Base-by-base conservation (phyloP, 257 asterid genomes). In the Osmanthus fragrans region DNA sequence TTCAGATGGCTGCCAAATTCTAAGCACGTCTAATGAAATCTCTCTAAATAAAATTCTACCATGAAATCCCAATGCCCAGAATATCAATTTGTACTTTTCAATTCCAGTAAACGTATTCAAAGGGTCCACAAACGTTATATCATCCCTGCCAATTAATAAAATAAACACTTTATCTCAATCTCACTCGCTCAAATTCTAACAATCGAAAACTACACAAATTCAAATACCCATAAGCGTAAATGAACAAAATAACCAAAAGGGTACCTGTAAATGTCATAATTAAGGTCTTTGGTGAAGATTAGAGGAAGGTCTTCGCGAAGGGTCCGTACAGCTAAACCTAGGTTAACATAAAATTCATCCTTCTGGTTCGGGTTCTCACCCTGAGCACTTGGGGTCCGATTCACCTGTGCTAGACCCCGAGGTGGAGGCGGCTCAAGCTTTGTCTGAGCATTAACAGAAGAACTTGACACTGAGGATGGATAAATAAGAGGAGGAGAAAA, bases 1-100 rank as follows among this genome's bases (percentile, higher is more conserved):
- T 87, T 91, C 94, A 18, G 96, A 89, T 0, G 90, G 99, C 86
- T 94, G 97, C 95, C 99, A 94, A 49, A 92, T 85, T 66, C 99
- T 85, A 30, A 90, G 70, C 49, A 92, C 89, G 15, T 94, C 95
- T 5, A 94, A 73, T 27, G 95, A 91, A 40, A 94, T 92, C 25
- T 90, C 99, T 47, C 92, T 86, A 51, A 92, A 92, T 81, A 94
- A 78, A 60, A 94, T 85, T 56, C 88, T 91, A 7, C 96, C 97
- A 33, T 92, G 97, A 75, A 94, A 94, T 37, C 97, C 85, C 82
- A 94, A 80, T 23, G 96, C 97, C 99, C 97, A 90, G 75, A 94
- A 94, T 70, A 92, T 86, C 87, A 87, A 42, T 70, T 84, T 91
- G 86, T 94, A 92, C 30, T 84, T 90, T 23, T 91, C 95, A 6